Base-by-base conservation (phyloP, 2,329 filamentous ascomycete genomes). In the Xylariaceae sp. region DNA sequence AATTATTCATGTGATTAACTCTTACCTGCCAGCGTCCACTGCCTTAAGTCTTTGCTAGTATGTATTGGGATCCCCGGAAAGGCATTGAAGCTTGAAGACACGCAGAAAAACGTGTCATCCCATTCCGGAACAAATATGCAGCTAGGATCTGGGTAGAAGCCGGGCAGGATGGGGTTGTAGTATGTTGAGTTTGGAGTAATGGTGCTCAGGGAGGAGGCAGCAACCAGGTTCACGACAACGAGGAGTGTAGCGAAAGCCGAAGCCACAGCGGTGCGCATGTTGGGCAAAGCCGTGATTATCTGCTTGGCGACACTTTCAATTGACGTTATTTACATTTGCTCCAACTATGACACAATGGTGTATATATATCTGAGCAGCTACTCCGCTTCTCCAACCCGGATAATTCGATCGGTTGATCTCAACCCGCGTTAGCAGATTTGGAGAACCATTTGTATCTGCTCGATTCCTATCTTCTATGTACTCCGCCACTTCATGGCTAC, bases 51-150 rank as follows among this genome's bases (percentile, higher is more conserved):
- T 42, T 67, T 69, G 50, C 67, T 71, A 6, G 68, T 68, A 49
- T 75, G 70, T 18, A 77, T 62, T 1, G 73, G 72, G 1, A 75
- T 62, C 0, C 73, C 73, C 0, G 74, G 74, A 41, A 72, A 75
- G 1, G 67, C 65, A 44, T 70, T 62, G 58, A 76, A 76, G n/a
- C 67, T 71, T 1, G 72, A 74, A 2, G 67, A 66, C 1, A 70
- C 71, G 45, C 72, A 72, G 59, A 73, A 75, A 56, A 71, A 73
- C 0, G 68, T 72, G 19, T 66, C 56, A 32, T 71, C 57, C 63
- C 59, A 64, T 27, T 69, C 61, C 3, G 62, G 57, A 6, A 75
- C 69, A 38, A 69, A 66, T 18, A 71, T 66, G 49, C 72, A 73
- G 40, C 67, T 71, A 1, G 73, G 73, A 52, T 75, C 73, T 0